phyloP scores from a whole-genome alignment of 805 yeast species.

The Wickerhamiella lipophila region DNA sequence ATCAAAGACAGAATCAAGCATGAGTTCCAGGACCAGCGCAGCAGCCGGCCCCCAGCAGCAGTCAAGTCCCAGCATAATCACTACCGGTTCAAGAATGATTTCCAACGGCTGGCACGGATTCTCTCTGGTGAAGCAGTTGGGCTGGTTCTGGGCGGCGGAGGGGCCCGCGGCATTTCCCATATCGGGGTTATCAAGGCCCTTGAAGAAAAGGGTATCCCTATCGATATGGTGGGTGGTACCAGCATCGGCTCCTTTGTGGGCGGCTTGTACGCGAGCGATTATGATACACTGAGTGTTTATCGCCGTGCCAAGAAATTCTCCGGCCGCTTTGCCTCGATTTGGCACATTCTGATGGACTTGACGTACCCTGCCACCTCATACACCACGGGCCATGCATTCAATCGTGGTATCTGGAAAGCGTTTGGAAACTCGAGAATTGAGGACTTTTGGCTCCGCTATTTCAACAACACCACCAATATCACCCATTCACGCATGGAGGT shows the following conservation, averaged over 20 bases:
- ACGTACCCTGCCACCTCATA: conserved; percentile 92
- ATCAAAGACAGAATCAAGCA: conserved; percentile 23
- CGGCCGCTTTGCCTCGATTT: conserved; percentile 63
- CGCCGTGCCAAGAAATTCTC: conserved; percentile 83
- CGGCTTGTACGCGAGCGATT: conserved; percentile 85
- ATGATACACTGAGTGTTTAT: conserved; percentile 79
- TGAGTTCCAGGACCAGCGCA: conserved; percentile 15
- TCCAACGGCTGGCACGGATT: conserved; percentile 76
- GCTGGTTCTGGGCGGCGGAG: conserved; percentile 92
- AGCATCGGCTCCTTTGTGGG: conserved; percentile 95
- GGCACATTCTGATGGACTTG: conserved; percentile 75
- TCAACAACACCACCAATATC: conserved; percentile 84
- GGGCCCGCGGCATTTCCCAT: conserved; percentile 89
- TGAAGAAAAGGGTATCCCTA: conserved; percentile 85
- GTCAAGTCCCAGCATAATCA: conserved; percentile 24
- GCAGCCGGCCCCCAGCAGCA: conserved; percentile 19
- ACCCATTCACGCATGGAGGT: conserved; percentile 93
- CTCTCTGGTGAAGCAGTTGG: conserved; percentile 91
- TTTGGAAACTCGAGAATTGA: conserved; percentile 88
- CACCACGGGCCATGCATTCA: conserved; percentile 94
- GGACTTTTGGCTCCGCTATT: conserved; percentile 87
- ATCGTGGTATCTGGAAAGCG: conserved; percentile 93
- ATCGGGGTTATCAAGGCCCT: conserved; percentile 82
- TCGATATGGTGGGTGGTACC: conserved; percentile 91
- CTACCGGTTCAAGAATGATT: conserved; percentile 68